Conservation (phyloP, 805 yeast species). For the Blastobotrys robertii region DNA sequence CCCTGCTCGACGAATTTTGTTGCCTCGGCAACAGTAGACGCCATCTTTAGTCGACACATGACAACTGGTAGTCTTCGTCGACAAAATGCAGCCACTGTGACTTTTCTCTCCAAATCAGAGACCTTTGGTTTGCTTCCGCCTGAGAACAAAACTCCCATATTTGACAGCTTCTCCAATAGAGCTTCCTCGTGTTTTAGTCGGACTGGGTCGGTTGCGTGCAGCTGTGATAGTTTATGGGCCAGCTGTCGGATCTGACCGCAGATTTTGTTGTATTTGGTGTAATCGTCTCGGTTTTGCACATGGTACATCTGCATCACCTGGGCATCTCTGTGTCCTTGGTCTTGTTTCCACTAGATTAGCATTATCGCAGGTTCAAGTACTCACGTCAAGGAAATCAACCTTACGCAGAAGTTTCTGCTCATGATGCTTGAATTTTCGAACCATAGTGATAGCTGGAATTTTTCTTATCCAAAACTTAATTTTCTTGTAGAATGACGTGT, state of each 20-base stretch:
- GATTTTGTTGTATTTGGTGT: constrained; percentile 83
- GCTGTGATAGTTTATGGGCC: constrained; percentile 73
- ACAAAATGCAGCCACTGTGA: constrained; percentile 87
- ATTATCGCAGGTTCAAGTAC: constrained; percentile 1
- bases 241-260: constrained; percentile 87
- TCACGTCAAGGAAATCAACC: constrained; percentile 78
- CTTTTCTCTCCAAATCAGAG: constrained; percentile 82
- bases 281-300: constrained; percentile 90
- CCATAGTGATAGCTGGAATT: constrained; percentile 6
- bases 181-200: constrained; percentile 83
- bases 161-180: constrained; percentile 74
- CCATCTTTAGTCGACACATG: constrained; percentile 91
- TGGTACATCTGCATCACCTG: constrained; percentile 94
- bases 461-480: too few species aligned
- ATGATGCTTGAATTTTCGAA: constrained; percentile 77
- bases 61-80: constrained; percentile 89
- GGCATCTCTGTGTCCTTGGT: constrained; percentile 90
- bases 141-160: constrained; percentile 84
- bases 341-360: constrained; percentile 68
- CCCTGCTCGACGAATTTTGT: constrained; percentile 93
- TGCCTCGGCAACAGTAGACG: constrained; percentile 79
- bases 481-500: too few species aligned
- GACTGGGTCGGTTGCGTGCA: constrained; percentile 81
- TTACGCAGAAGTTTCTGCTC: constrained; percentile 91
- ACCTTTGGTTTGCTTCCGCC: constrained; percentile 55